phyloP scores from a whole-genome alignment of 2,329 filamentous ascomycete genomes.

The Fulvia fulva region DNA sequence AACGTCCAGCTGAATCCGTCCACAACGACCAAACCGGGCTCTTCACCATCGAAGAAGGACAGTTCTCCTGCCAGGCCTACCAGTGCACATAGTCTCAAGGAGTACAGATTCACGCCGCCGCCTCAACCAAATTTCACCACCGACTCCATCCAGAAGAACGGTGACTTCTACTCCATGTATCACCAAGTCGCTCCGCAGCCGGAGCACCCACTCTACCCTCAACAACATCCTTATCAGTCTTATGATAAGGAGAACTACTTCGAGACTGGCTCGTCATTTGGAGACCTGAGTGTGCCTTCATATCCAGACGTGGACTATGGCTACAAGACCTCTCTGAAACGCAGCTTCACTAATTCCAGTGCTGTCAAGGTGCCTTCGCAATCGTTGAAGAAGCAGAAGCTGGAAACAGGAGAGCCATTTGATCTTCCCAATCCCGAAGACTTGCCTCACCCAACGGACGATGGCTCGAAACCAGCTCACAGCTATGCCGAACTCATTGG shows the following conservation, averaged over 20 bases:
- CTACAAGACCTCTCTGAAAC: slow-evolving; percentile 48
- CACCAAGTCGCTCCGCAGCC: slow-evolving; percentile 23
- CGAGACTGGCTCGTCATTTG: slow-evolving; percentile 29
- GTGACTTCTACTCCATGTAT: slow-evolving; percentile 35
- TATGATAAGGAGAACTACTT: slow-evolving; percentile 25
- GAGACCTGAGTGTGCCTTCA: slow-evolving; percentile 33
- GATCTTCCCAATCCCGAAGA: slow-evolving; percentile 67
- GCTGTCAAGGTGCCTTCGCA: slow-evolving; percentile 52
- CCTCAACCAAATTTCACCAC: slow-evolving; percentile 52
- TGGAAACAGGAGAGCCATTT: slow-evolving; percentile 47
- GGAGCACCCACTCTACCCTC: slow-evolving; percentile 16
- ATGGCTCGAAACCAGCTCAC: slow-evolving; percentile 82
- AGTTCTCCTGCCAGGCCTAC: slow-evolving; percentile 60
- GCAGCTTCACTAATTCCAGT: slow-evolving; percentile 63
- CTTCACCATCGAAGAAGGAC: slow-evolving; percentile 66
- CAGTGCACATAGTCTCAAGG: slow-evolving; percentile 61
- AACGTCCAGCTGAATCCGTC: slow-evolving; percentile 66
- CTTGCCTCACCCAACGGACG: slow-evolving; percentile 78
- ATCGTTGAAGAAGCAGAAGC: slow-evolving; percentile 65
- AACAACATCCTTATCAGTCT: slow-evolving; percentile 3
- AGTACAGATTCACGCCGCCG: slow-evolving; percentile 65
- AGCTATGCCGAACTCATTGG: slow-evolving; percentile 95
- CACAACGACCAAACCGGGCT: slow-evolving; percentile 50
- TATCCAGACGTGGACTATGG: slow-evolving; percentile 45
- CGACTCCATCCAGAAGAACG: slow-evolving; percentile 66